These are phyloP conservation scores for Solanum sparsipilum DNA, from an alignment of 257 asterid genomes.

Conservation along the genomic window DNA sequence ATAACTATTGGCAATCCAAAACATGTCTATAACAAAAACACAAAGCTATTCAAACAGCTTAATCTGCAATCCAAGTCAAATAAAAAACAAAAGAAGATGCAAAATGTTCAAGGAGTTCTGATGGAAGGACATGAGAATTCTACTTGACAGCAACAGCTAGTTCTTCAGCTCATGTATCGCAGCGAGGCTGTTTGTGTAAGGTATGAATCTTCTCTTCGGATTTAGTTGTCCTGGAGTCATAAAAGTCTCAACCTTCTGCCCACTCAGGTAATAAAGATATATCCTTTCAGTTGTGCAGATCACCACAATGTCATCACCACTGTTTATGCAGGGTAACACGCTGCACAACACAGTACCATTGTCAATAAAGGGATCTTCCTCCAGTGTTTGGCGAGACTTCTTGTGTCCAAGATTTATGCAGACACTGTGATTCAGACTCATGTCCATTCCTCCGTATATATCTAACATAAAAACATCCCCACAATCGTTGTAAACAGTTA, in stretches of 20 bases:
- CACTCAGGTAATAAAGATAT: not conserved
- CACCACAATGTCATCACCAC: not conserved
- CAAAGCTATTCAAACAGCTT: not conserved
- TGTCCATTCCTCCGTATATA: slow-evolving; percentile 18
- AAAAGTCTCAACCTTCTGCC: not conserved
- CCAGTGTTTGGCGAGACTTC: not conserved
- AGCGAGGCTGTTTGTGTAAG: slow-evolving; percentile 35
- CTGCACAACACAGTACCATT: slow-evolving; percentile 12
- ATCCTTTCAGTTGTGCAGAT: not conserved
- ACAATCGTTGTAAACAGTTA: not conserved
- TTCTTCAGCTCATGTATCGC: not conserved
- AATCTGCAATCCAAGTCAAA: not conserved
- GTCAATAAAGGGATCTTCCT: slow-evolving; percentile 14
- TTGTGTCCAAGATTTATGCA: not conserved
- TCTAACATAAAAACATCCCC: slow-evolving; percentile 2
- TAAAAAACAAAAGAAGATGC: not conserved
- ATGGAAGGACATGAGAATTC: not conserved
- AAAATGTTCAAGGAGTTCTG: not conserved
- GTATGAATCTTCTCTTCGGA: not conserved
- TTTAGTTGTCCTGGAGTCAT: not conserved
- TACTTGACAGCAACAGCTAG: not conserved
- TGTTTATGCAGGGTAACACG: not conserved
- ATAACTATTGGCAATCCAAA: not conserved
- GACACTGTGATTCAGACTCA: slow-evolving; percentile 10
- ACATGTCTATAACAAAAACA: not conserved